Percentiles rank a stretch among this genome's conserved stretches.
Conservation (phyloP, 1,284 basidiomycete genomes). For the Agroathelia rolfsii region DNA sequence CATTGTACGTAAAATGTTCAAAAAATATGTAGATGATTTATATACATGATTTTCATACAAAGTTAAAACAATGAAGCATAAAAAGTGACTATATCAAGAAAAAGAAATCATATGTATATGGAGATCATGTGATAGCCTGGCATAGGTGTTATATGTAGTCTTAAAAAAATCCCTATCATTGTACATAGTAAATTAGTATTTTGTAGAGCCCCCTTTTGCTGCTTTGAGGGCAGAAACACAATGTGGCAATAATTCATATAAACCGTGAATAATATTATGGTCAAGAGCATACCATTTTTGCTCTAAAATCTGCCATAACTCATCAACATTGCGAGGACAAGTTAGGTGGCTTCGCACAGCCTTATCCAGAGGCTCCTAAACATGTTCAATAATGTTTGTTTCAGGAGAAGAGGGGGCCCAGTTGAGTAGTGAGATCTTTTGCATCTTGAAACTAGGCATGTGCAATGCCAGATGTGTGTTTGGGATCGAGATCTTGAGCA, state of each 20-base stretch:
- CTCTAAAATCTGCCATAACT: constrained; percentile 19
- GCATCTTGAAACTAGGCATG: constrained; percentile 22
- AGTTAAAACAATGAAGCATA: too few species aligned
- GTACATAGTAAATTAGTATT: too few species aligned
- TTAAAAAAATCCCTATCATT: too few species aligned
- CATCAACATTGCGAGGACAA: constrained; percentile 15
- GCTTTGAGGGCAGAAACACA: constrained; percentile 12
- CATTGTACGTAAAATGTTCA: too few species aligned
- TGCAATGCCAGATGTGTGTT: constrained; percentile 21
- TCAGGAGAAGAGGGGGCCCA: constrained; percentile 28
- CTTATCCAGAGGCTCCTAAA: constrained; percentile 22
- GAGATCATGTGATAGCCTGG: too few species aligned
- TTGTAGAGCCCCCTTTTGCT: constrained; percentile 15
- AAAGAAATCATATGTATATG: too few species aligned
- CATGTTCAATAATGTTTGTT: constrained; percentile 28
- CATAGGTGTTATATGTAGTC: too few species aligned
- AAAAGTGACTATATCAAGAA: too few species aligned
- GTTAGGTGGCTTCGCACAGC: constrained; percentile 11
- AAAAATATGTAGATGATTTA: too few species aligned
- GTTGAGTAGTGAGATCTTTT: constrained; percentile 19
- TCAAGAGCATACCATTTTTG: constrained; percentile 15
- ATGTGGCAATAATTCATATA: constrained; percentile 14
- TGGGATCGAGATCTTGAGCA: constrained; percentile 28
- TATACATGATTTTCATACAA: too few species aligned
- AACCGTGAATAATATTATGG: constrained; percentile 9